phyloP scores from a whole-genome alignment of 495 filamentous ascomycete genomes.

The Tuber borchii region DNA sequence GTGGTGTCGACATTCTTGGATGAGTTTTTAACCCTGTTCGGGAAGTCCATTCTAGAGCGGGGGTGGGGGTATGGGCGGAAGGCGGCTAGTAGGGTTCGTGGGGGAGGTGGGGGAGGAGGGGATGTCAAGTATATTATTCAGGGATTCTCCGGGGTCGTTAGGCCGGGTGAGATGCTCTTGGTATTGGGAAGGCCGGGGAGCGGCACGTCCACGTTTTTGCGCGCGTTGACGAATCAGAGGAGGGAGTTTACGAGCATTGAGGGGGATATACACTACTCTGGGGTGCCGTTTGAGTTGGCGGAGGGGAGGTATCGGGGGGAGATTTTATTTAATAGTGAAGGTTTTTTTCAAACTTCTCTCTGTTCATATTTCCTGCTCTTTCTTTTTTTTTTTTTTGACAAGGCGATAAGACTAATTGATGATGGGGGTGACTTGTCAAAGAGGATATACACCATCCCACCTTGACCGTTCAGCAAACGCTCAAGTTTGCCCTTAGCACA shows the following conservation, averaged over 20 bases:
- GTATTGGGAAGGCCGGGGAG: slow-evolving; percentile 67
- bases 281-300: slow-evolving; percentile 51
- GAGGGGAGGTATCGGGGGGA: slow-evolving; percentile 58
- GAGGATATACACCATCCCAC: slow-evolving; percentile 62
- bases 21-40: slow-evolving; percentile 37
- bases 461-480: slow-evolving; percentile 60
- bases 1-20: slow-evolving; percentile 41
- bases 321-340: slow-evolving; percentile 57
- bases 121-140: slow-evolving; percentile 58
- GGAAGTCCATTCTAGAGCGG: slow-evolving; percentile 33
- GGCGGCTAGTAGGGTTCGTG: slow-evolving; percentile 50
- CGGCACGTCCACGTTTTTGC: slow-evolving; percentile 67
- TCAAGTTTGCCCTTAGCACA: slow-evolving; percentile 54
- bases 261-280: slow-evolving; percentile 36
- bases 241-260: slow-evolving; percentile 46
- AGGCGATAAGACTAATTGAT: slow-evolving; percentile 6
- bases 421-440: background rate
- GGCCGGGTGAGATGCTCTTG: slow-evolving; percentile 72
- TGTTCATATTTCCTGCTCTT: background rate
- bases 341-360: slow-evolving; percentile 10
- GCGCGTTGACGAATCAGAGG: slow-evolving; percentile 63
- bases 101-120: slow-evolving; percentile 31
- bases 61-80: slow-evolving; percentile 41
- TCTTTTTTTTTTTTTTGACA: no score
- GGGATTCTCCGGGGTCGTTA: slow-evolving; percentile 65